Evolutionary conservation across 371 early-diverging fungal species (phyloP), one percentile per base, ranked within the genome.

Genomic region (Mucor irregularis): DNA sequence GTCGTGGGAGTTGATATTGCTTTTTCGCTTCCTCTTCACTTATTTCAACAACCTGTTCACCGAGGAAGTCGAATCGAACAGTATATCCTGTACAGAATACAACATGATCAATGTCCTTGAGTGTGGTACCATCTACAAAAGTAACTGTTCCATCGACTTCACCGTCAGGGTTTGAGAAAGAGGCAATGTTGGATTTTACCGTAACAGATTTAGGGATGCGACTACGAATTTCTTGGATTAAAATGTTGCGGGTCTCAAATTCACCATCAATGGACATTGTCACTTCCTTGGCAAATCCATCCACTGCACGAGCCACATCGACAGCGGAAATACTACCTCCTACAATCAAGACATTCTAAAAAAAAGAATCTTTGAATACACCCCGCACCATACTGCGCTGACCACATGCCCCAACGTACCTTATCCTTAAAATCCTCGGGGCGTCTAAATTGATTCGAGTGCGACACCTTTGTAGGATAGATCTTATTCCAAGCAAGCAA

Each of bases 31-130:
- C 53, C 9, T 44, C 22, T 5, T 56, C 28, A 4, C 49, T 46
- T n/a, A 43, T 37, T 21, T 44, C 46, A 22, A 57, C 55, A 30
- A 35, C 37, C 2, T 64, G 39, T 5, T 64, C 58, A n/a, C 81
- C 78, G 37, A 90, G 59, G 50, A 79, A 83, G 0, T 74, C 70
- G 38, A 77, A 67, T 16, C 78, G 69, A 56, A 72, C 71, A 6
- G 65, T 54, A 56, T 80, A 88, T 0, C 90, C 90, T 2, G 89
- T 90, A 50, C 86, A 85, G 35, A 80, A 85, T 19, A 88, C 66
- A 8, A 90, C 76, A 3, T 54, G 55, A 52, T 90, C 89, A 16
- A 88, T 68, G 19, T 78, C 61, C 3, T 73, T 69, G 4, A 82
- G 16, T 0, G 49, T 60, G 3, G 79, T 72, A n/a, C 79, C 84